phyloP scores from a whole-genome alignment of 1,284 basidiomycete species.

The Termitomyces sp. region DNA sequence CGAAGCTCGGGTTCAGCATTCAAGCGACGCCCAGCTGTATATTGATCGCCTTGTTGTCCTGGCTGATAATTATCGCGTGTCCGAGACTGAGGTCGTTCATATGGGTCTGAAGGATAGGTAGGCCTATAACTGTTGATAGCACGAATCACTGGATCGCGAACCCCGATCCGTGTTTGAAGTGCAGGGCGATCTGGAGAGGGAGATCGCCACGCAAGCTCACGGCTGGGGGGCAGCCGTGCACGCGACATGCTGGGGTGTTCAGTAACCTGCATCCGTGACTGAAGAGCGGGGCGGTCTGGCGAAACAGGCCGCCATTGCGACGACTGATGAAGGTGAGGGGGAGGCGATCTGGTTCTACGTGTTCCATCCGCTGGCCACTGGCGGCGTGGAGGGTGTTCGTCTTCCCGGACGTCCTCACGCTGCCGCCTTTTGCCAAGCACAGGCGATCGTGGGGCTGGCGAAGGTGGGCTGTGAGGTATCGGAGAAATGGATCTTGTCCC shows the following conservation, averaged over 20 bases:
- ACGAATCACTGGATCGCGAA: not conserved
- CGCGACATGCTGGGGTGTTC: not conserved
- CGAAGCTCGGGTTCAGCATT: not conserved
- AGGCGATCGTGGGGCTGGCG: conserved; percentile 1
- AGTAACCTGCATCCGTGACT: not conserved
- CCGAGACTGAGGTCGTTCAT: conserved; percentile 3
- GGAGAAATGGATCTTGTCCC: not conserved
- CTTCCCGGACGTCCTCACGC: conserved; percentile 6
- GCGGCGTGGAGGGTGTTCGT: conserved; percentile 10
- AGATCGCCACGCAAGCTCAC: conserved; percentile 10
- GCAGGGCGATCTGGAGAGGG: conserved; percentile 10
- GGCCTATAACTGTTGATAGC: conserved; percentile 13
- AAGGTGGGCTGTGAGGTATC: not conserved
- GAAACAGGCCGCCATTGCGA: conserved; percentile 3
- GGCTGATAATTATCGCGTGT: conserved; percentile 1
- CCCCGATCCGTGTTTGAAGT: conserved; percentile 17
- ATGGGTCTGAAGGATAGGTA: conserved; percentile 4
- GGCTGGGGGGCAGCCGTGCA: conserved; percentile 1
- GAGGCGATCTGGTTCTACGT: conserved; percentile 7
- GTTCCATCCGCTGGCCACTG: conserved; percentile 4
- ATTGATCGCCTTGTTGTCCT: not conserved
- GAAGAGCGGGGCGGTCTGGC: not conserved
- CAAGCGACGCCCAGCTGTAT: not conserved
- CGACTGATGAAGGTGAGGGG: not conserved
- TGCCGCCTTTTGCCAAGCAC: conserved; percentile 17